phyloP scores from a whole-genome alignment of 208 protist species.

The Porcisia deanei region DNA sequence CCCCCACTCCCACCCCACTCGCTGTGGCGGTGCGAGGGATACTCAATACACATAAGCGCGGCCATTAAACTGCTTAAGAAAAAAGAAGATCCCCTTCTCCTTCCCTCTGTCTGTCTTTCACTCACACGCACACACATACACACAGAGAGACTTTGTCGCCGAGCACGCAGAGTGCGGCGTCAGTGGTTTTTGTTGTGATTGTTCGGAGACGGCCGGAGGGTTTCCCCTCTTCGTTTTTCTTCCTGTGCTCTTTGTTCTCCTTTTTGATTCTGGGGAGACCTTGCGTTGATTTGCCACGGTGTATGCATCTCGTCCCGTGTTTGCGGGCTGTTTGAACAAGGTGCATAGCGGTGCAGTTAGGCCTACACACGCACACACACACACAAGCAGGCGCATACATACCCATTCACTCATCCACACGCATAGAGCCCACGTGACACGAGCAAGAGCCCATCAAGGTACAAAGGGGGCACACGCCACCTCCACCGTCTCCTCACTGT shows the following conservation, averaged over 20 bases:
- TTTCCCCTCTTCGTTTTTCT: not conserved
- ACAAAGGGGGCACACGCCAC: not conserved
- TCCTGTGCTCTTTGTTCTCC: no score
- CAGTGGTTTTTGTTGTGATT: not conserved
- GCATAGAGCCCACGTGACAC: not conserved
- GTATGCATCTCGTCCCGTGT: not conserved
- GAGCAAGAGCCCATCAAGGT: not conserved
- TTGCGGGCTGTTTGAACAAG: not conserved
- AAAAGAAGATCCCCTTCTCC: no score
- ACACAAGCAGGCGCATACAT: not conserved
- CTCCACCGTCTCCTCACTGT: not conserved
- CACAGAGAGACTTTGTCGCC: not conserved
- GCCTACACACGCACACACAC: not conserved
- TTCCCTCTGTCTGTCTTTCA: not conserved
- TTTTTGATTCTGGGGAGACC: not conserved
- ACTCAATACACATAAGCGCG: no score
- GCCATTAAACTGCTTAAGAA: no score
- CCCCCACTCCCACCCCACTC: not conserved
- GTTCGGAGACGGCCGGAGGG: not conserved
- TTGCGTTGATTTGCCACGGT: not conserved
- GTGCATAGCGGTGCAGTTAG: not conserved
- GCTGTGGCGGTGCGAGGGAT: not conserved
- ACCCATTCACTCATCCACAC: not conserved
- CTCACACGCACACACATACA: constrained; percentile 1
- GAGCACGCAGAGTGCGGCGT: not conserved